Percentiles rank a stretch among this genome's conserved stretches.
Evolutionary conservation across 176 grass and related monocot genomes (phyloP).

Genomic region (Ensete ventricosum): DNA sequence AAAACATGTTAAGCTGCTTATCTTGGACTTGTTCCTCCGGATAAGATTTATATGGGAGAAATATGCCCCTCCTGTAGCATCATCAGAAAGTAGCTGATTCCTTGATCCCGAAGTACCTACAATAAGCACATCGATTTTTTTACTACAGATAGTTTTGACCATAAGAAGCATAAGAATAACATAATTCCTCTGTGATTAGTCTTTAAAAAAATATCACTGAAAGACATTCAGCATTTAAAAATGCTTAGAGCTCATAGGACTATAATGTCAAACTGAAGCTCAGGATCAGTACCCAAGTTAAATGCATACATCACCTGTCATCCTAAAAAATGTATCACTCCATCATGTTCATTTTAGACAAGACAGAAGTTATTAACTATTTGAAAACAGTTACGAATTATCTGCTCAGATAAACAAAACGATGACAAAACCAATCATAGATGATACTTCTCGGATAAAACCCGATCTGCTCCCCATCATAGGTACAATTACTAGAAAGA

Average conservation of each 20-base stretch:
- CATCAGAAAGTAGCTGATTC: constrained; percentile 21
- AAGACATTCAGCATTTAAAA: background rate
- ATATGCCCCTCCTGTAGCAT: constrained; percentile 16
- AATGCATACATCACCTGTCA: too few species aligned
- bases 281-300: too few species aligned
- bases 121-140: constrained; percentile 2
- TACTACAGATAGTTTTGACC: constrained; percentile 1
- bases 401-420: background rate
- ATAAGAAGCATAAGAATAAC: background rate
- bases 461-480: too few species aligned
- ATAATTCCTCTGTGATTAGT: too few species aligned
- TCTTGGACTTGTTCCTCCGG: constrained; percentile 33
- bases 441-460: too few species aligned
- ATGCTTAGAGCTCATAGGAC: background rate
- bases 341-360: too few species aligned
- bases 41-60: constrained; percentile 31
- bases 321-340: too few species aligned
- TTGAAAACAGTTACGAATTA: background rate
- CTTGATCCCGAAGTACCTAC: constrained; percentile 33
- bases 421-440: too few species aligned
- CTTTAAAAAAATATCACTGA: too few species aligned
- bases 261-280: background rate
- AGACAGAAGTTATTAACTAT: background rate
- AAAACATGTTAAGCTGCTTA: constrained; percentile 54
- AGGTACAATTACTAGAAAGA: too few species aligned